Percentiles rank a stretch among this genome's conserved stretches.
Conservation (phyloP, 176 grass and related monocot genomes). For the Triticum dicoccoides region DNA sequence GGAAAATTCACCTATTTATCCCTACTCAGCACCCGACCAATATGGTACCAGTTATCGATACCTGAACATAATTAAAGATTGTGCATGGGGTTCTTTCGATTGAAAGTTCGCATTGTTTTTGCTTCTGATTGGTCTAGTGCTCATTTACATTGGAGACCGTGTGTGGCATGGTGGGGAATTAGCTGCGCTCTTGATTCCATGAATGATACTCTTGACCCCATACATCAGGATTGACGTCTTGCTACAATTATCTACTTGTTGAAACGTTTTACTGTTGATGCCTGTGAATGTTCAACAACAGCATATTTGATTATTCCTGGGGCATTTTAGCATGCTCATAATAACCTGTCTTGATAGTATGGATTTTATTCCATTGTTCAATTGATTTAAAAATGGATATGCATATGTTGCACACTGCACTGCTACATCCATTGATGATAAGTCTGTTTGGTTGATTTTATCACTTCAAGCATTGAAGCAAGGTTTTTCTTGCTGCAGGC, state of each 20-base stretch:
- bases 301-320: slow-evolving; percentile 4
- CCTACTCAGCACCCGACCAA: too few relatives aligned
- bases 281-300: not conserved
- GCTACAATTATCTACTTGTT: not conserved
- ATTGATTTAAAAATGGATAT: slow-evolving; percentile 9
- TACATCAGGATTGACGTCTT: not conserved
- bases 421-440: not conserved
- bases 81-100: not conserved
- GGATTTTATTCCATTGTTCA: not conserved
- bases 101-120: not conserved
- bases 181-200: not conserved
- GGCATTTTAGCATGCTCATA: not conserved
- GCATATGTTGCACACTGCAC: not conserved
- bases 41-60: too few relatives aligned
- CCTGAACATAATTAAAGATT: not conserved
- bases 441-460: not conserved
- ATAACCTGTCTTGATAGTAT: not conserved
- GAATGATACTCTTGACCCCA: not conserved
- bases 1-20: too few relatives aligned
- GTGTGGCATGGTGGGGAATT: not conserved
- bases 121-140: not conserved
- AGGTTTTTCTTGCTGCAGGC: slow-evolving; percentile 35
- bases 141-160: not conserved
- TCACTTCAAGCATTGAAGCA: not conserved
- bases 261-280: not conserved